Evolutionary conservation across 371 early-diverging fungal species (phyloP), one percentile per base, ranked within the genome.

Genomic region (Lichtheimia ramosa): DNA sequence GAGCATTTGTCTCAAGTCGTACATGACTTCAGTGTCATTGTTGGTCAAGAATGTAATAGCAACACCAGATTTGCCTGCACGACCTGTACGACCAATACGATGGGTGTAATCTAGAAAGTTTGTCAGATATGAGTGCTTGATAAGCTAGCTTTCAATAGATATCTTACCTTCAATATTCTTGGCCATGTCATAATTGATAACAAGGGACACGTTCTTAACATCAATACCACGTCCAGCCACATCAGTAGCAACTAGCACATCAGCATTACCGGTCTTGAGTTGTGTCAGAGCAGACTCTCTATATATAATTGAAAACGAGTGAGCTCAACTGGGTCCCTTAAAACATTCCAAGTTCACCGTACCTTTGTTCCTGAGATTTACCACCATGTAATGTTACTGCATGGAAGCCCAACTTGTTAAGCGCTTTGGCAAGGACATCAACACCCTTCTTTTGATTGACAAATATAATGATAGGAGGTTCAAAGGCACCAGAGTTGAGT

Each of bases 191-290:
- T 88, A 99, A 71, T 99, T 99, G 66, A 99, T 74, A 4, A 99
- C 99, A 50, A 97, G 75, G 5, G 94, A 93, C 21, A 99, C 94
- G 67, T 99, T 91, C 74, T 94, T 94, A 59, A 99, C 86, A 79
- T 99, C 99, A 66, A 99, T 93, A 79, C 99, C 99, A 74, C 99
- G 92, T 42, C 96, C 96, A 14, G 99, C 99, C 13, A 99, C 98
- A 78, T 95, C 96, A 1, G 99, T 99, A 8, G 99, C 99, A 46
- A 99, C 93, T 48, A 96, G 65, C 10, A 83, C 83, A 62, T 90
- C 88, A 40, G 88, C 88, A 52, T 79, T 74, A 25, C 95, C 93
- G 54, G 70, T 81, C 66, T 91, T 91, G 51, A 96, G 74, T 59
- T 87, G 82, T 0, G 82, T 77, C 51, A 96, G 72, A 20, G 92